Conservation (phyloP, 2,329 filamentous ascomycete genomes). For the Xylariaceae sp. region DNA sequence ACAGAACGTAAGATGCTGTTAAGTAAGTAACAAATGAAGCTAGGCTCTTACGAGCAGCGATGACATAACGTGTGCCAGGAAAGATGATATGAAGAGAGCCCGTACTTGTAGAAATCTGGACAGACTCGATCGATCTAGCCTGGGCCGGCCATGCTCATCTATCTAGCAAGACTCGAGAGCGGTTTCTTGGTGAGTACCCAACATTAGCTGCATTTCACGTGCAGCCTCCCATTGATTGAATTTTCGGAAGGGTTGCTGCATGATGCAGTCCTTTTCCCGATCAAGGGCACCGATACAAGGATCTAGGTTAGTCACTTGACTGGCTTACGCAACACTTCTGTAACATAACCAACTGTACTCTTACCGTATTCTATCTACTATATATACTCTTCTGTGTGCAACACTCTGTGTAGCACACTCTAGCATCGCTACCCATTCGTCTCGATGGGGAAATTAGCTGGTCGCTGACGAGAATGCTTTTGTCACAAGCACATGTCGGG, state of each 20-base stretch:
- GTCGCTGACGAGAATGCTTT: neutral
- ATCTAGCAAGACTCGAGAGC: too few relatives aligned
- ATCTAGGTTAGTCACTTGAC: constrained; percentile 12
- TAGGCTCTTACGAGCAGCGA: too few relatives aligned
- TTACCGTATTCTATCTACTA: neutral
- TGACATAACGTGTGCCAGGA: too few relatives aligned
- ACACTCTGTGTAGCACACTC: too few relatives aligned
- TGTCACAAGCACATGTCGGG: too few relatives aligned
- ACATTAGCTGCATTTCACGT: constrained; percentile 7
- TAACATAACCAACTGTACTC: neutral
- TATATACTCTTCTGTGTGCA: neutral
- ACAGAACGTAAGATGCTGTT: too few relatives aligned
- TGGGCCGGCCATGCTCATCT: neutral
- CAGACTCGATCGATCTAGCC: constrained; percentile 4
- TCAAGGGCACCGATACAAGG: constrained; percentile 7
- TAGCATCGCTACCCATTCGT: neutral
- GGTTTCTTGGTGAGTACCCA: neutral
- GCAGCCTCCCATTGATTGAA: constrained; percentile 12
- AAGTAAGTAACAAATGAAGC: too few relatives aligned
- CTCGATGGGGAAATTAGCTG: too few relatives aligned
- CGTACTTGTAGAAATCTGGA: too few relatives aligned
- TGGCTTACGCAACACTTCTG: neutral
- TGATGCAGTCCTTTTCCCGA: constrained; percentile 20
- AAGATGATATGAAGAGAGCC: too few relatives aligned
- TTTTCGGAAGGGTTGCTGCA: constrained; percentile 22